Percentiles rank a stretch among this genome's conserved stretches.
These are phyloP conservation scores for Naganishia vishniacii DNA, from an alignment of 768 basidiomycete species.

Conservation along the genomic window DNA sequence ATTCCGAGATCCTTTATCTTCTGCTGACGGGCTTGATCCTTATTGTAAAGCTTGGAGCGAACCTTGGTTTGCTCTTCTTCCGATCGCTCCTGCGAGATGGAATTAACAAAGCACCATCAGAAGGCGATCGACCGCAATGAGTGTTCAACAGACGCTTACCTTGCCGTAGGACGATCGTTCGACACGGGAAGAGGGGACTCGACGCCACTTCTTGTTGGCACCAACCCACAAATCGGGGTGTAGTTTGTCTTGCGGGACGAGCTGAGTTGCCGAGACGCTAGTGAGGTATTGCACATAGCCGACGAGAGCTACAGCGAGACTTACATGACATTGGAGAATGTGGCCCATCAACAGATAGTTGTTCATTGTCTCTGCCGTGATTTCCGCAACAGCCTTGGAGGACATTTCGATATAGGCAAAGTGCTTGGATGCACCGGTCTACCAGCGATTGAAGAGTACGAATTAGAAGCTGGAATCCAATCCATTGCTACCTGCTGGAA, in stretches of 20 bases:
- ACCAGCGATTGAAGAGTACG: background rate
- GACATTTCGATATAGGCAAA: conserved; percentile 95
- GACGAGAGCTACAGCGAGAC: conserved; percentile 25
- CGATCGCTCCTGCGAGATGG: conserved; percentile 60
- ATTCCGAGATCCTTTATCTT: conserved; percentile 78
- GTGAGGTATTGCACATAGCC: background rate
- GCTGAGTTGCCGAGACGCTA: conserved; percentile 44
- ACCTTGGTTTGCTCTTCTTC: conserved; percentile 63
- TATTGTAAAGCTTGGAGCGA: conserved; percentile 64
- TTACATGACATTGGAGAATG: conserved; percentile 69
- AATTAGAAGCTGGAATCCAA: too few relatives aligned
- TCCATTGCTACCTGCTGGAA: too few relatives aligned
- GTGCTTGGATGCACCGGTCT: conserved; percentile 95
- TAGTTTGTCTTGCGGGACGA: conserved; percentile 80
- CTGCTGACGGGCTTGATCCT: conserved; percentile 69
- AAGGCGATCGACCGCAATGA: background rate
- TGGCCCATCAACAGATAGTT: conserved; percentile 95
- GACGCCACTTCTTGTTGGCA: conserved; percentile 85
- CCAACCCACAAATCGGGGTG: conserved; percentile 95
- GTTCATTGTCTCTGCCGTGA: conserved; percentile 98
- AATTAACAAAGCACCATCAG: background rate
- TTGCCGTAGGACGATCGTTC: conserved; percentile 74
- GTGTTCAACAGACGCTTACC: conserved; percentile 55
- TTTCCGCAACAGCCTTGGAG: conserved; percentile 79
- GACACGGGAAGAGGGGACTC: conserved; percentile 67